These are phyloP conservation scores for Micractinium conductrix DNA, from an alignment of 139 green algal species.

Conservation along the genomic window DNA sequence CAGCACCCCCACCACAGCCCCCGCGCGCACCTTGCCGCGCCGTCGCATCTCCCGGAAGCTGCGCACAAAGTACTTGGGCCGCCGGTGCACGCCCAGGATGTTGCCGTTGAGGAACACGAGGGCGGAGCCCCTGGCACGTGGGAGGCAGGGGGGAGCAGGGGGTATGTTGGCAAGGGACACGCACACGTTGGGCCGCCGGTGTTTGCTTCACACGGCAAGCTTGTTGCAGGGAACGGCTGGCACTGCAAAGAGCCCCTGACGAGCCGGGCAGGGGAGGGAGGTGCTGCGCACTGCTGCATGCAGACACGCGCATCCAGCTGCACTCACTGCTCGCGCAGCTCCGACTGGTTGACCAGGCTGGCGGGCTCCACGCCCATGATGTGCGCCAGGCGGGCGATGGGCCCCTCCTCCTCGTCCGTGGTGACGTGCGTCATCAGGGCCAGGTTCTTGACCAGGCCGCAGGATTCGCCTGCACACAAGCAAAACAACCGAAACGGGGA, in stretches of 20 bases:
- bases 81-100: constrained; percentile 86
- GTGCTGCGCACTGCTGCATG: no score
- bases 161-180: neutral
- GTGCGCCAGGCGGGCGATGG: constrained; percentile 64
- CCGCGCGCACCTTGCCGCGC: constrained; percentile 61
- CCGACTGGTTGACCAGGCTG: constrained; percentile 59
- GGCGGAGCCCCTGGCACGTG: constrained; percentile 51
- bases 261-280: no score
- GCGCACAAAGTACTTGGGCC: constrained; percentile 61
- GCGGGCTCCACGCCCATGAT: constrained; percentile 85
- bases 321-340: constrained; percentile 73
- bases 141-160: neutral
- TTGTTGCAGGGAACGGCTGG: no score
- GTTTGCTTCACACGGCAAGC: no score
- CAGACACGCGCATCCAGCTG: no score
- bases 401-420: constrained; percentile 84
- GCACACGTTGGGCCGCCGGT: no score
- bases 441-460: constrained; percentile 99
- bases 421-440: constrained; percentile 99
- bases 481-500: no score
- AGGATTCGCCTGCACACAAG: constrained; percentile 82
- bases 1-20: no score
- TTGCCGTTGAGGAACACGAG: constrained; percentile 96
- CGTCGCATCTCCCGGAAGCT: constrained; percentile 75
- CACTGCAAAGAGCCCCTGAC: no score